Conservation (phyloP, 2,329 filamentous ascomycete species). For the Dothidotthia symphoricarpi region DNA sequence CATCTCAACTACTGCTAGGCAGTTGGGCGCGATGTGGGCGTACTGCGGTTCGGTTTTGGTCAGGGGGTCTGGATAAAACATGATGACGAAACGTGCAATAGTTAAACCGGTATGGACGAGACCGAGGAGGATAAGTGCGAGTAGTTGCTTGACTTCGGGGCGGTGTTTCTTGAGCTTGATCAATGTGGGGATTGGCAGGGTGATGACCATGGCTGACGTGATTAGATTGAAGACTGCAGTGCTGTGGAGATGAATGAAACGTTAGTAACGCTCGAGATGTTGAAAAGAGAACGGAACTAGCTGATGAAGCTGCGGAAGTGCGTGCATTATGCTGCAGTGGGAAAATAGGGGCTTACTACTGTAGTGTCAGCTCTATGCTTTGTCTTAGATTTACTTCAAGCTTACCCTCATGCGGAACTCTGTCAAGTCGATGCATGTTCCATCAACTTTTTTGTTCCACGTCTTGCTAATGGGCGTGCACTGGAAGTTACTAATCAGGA, state of each 20-base stretch:
- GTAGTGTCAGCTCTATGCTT: neutral
- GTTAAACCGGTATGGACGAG: constrained; percentile 6
- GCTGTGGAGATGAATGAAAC: neutral
- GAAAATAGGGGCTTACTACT: neutral
- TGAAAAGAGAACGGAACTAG: too few species aligned
- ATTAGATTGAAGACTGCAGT: constrained; percentile 10
- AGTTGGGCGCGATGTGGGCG: constrained; percentile 9
- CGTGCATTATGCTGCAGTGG: neutral
- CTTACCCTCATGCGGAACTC: constrained; percentile 10
- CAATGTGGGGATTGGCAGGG: constrained; percentile 11
- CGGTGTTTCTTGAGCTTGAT: constrained; percentile 7
- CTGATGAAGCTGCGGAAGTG: too few species aligned
- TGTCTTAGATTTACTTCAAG: neutral
- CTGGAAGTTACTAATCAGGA: constrained; percentile 11
- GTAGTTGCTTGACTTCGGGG: constrained; percentile 8
- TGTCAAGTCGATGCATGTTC: constrained; percentile 7
- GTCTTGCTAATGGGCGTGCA: constrained; percentile 8
- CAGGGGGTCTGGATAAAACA: constrained; percentile 9
- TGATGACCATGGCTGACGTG: constrained; percentile 8
- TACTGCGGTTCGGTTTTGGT: constrained; percentile 11
- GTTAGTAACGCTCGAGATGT: neutral
- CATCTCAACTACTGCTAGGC: constrained; percentile 10
- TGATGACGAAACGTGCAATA: constrained; percentile 11
- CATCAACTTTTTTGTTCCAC: constrained; percentile 7
- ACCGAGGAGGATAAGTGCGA: constrained; percentile 8